Evolutionary conservation across 371 early-diverging fungal genomes (phyloP).

Genomic region (Homolaphlyctis polyrhiza): DNA sequence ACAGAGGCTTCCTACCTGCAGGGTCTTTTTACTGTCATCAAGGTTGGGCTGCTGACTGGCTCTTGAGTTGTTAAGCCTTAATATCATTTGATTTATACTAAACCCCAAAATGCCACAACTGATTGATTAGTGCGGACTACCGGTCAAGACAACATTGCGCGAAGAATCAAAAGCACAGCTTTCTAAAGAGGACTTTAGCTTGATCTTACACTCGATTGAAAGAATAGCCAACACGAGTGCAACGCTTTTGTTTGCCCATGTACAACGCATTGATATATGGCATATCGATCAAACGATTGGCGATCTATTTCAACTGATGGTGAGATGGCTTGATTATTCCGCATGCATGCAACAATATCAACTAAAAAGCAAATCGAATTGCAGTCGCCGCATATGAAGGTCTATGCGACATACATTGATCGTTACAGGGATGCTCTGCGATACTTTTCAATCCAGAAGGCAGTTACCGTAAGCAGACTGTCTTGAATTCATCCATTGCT

Average conservation of each 20-base stretch:
- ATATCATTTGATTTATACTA: not conserved
- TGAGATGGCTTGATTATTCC: too few relatives aligned
- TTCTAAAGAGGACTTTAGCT: not conserved
- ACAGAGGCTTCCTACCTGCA: constrained; percentile 20
- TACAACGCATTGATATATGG: not conserved
- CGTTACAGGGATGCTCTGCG: not conserved
- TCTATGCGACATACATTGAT: not conserved
- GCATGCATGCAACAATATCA: too few relatives aligned
- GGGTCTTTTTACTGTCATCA: constrained; percentile 15
- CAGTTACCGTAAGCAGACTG: not conserved
- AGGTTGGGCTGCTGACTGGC: constrained; percentile 3
- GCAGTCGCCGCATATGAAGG: not conserved
- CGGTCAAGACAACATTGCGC: not conserved
- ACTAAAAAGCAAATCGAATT: not conserved
- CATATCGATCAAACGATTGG: constrained; percentile 6
- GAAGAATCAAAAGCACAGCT: not conserved
- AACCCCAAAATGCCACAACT: not conserved
- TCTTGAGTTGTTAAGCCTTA: not conserved
- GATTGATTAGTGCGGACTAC: not conserved
- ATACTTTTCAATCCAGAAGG: not conserved
- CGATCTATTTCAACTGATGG: not conserved
- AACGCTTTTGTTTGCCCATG: not conserved
- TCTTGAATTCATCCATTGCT: too few relatives aligned
- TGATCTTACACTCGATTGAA: constrained; percentile 3
- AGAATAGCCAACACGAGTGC: constrained; percentile 3